Evolutionary conservation across 768 basidiomycete species (phyloP).

Genomic region (Pholiota conissans): DNA sequence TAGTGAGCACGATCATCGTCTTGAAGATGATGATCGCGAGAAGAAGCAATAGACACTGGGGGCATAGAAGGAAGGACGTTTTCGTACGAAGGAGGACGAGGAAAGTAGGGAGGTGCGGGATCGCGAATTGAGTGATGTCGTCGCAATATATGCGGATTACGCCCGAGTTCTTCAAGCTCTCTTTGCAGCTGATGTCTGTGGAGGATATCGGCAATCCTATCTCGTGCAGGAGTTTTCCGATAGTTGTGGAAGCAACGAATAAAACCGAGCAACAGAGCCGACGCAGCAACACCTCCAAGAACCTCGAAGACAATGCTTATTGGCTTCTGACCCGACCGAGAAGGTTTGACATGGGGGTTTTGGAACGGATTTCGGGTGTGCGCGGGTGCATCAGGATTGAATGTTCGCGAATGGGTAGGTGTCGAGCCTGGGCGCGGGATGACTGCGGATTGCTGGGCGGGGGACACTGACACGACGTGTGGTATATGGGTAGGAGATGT

Average conservation of each 20-base stretch:
- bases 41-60: not conserved
- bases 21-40: slow-evolving; percentile 8
- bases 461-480: not conserved
- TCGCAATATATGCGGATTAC: slow-evolving; percentile 30
- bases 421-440: not conserved
- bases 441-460: not conserved
- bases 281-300: slow-evolving; percentile 39
- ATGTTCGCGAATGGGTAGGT: slow-evolving; percentile 1
- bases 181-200: slow-evolving; percentile 47
- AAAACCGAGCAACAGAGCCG: slow-evolving; percentile 34
- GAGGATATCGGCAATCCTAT: slow-evolving; percentile 42
- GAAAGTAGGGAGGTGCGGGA: slow-evolving; percentile 54
- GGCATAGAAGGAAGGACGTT: slow-evolving; percentile 1
- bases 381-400: not conserved
- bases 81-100: slow-evolving; percentile 48
- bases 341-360: slow-evolving; percentile 14
- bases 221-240: slow-evolving; percentile 42
- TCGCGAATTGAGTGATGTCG: slow-evolving; percentile 33
- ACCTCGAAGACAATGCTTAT: slow-evolving; percentile 45
- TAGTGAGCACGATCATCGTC: slow-evolving; percentile 13
- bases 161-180: slow-evolving; percentile 50
- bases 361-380: slow-evolving; percentile 9
- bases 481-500: not conserved
- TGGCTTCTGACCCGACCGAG: slow-evolving; percentile 25
- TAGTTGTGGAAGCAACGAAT: slow-evolving; percentile 45